Base-by-base conservation (phyloP, 495 filamentous ascomycete genomes). In the Podospora australis region DNA sequence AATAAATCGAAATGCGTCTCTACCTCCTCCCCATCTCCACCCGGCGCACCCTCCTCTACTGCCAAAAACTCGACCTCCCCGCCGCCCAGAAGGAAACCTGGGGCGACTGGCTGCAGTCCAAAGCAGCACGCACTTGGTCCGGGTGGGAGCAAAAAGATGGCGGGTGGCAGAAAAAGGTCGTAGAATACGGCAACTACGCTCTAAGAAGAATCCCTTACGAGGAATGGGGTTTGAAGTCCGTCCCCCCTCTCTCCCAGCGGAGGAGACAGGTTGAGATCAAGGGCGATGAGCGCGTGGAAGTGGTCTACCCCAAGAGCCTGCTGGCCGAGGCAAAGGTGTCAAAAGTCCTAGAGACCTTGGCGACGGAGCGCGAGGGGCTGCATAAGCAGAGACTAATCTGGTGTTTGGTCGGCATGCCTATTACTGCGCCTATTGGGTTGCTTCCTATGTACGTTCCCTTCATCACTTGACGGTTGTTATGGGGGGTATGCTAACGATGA, bases 151-250 rank as follows among this genome's bases (percentile, higher is more conserved):
- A 82, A 58, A 80, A 82, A 48, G 83, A 92, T 3, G 73, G 72
- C 40, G 83, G 85, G 25, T 97, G 91, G 92, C 87, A 96, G 69
- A 88, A 86, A 53, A 78, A 76, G 49, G 72, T 96, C 23, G 90
- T 90, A 17, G 73, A 73, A 44, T 92, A 90, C 64, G 92, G 94
- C 22, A 96, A 97, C 70, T 73, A 79, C 22, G 77, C 86, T 8
- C 77, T 97, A 43, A 84, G 85, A 58, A 79, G 88, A 32, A 90
- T 99, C 55, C 88, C 91, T 2, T 96, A 84, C 64, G 87, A 96
- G 69, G 92, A 99, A 85, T 99, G 92, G 79, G 91, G 88, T 0
- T 70, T 98, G 39, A 97, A 97, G 68, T 91, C 88, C 44, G 85
- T 98, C 29, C 92, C 92, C 3, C 86, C 92, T 25, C 70, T 95